phyloP scores from a whole-genome alignment of 2,329 filamentous ascomycete species.

The Xylariomycetidae sp. region DNA sequence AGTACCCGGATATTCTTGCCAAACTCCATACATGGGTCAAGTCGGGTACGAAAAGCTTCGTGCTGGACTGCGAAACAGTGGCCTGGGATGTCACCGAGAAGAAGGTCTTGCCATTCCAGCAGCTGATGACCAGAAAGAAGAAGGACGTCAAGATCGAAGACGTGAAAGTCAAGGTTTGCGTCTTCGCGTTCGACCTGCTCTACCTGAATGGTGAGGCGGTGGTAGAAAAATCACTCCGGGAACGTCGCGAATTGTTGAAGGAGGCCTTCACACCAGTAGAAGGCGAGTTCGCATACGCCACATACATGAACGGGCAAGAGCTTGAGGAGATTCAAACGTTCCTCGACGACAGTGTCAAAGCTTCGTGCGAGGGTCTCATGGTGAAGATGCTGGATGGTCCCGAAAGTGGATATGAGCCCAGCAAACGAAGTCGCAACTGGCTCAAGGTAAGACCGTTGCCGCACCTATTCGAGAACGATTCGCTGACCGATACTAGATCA shows the following conservation, averaged over 20 bases:
- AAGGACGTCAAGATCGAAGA: conserved; percentile 96
- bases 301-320: conserved; percentile 78
- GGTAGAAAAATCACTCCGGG: conserved; percentile 79
- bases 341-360: conserved; percentile 90
- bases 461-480: neutral
- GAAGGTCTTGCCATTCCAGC: conserved; percentile 94
- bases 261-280: conserved; percentile 70
- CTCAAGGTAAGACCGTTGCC: conserved; percentile 61
- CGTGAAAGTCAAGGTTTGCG: conserved; percentile 92
- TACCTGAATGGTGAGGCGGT: conserved; percentile 89
- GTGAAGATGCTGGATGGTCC: conserved; percentile 97
- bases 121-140: conserved; percentile 94
- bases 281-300: conserved; percentile 88
- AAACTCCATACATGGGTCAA: conserved; percentile 90
- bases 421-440: conserved; percentile 95
- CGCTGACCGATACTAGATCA: conserved; percentile 54
- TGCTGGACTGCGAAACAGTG: conserved; percentile 97
- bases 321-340: conserved; percentile 90
- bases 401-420: conserved; percentile 93
- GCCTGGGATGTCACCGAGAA: conserved; percentile 94
- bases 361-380: conserved; percentile 96
- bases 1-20: conserved; percentile 90
- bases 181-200: conserved; percentile 92
- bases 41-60: conserved; percentile 83
- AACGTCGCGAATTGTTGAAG: conserved; percentile 71